Percentiles rank a stretch among this genome's conserved stretches.
These are phyloP conservation scores for Yueomyces sp. DNA, from an alignment of 805 yeast species.

Conservation along the genomic window DNA sequence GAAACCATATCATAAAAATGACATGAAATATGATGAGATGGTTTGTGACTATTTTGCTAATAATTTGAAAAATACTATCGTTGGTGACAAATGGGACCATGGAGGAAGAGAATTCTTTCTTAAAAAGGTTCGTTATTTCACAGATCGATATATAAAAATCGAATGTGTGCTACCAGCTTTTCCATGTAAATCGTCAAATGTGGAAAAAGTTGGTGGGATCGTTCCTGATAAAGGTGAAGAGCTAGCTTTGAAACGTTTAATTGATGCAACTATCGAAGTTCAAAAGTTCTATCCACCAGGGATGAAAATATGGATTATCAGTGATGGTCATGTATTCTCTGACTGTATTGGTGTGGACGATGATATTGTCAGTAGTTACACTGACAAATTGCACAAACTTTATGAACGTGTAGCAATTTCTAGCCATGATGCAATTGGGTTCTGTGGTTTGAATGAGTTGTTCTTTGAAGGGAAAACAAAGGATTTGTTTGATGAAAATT, in stretches of 20 bases:
- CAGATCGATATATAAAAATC: constrained; percentile 32
- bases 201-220: constrained; percentile 34
- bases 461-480: constrained; percentile 23
- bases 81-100: constrained; percentile 35
- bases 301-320: constrained; percentile 39
- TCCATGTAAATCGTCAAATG: constrained; percentile 51
- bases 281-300: constrained; percentile 40
- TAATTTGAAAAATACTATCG: constrained; percentile 33
- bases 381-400: constrained; percentile 30
- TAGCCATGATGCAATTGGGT: constrained; percentile 24
- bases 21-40: constrained; percentile 2
- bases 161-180: constrained; percentile 52
- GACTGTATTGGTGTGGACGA: constrained; percentile 55
- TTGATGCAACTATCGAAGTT: constrained; percentile 21
- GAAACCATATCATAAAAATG: constrained; percentile 3
- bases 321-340: constrained; percentile 55
- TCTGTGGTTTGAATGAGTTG: constrained; percentile 30
- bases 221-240: constrained; percentile 45
- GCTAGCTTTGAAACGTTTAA: constrained; percentile 27
- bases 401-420: constrained; percentile 27
- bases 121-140: constrained; percentile 32
- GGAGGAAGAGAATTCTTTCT: constrained; percentile 33
- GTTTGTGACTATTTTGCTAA: constrained; percentile 33
- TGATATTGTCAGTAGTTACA: constrained; percentile 35
- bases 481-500: constrained; percentile 14